phyloP scores from a whole-genome alignment of 164 flowering plant genomes.

The Nymphaea colorata region DNA sequence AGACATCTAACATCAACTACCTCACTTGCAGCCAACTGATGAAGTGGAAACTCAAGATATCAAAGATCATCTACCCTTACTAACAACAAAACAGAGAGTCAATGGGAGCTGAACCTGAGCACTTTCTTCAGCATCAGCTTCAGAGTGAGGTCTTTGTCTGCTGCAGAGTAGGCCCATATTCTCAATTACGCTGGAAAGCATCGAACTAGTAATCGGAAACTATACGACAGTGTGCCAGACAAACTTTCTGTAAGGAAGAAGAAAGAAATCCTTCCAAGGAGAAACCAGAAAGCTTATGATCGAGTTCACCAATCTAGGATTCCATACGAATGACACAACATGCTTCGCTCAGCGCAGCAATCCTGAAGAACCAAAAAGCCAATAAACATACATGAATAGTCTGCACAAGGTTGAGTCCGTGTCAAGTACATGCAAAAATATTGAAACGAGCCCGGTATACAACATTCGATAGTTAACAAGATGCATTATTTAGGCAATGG shows the following conservation, averaged over 20 bases:
- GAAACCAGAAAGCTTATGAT: neutral
- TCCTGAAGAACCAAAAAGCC: too few species aligned
- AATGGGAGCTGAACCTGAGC: conserved; percentile 38
- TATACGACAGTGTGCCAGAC: neutral
- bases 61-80: neutral
- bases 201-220: conserved; percentile 18
- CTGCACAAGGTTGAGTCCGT: too few species aligned
- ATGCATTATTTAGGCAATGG: too few species aligned
- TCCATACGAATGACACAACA: too few species aligned
- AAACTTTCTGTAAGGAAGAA: neutral
- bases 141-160: conserved; percentile 36
- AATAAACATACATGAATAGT: too few species aligned
- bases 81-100: neutral
- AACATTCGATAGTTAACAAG: too few species aligned
- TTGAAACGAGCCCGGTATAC: too few species aligned
- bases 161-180: conserved; percentile 92
- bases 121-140: conserved; percentile 67
- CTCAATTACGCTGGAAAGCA: conserved; percentile 31
- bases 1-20: neutral
- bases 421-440: too few species aligned
- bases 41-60: neutral
- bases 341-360: too few species aligned
- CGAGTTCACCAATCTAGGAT: too few species aligned
- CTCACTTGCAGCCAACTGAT: neutral
- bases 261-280: neutral